These are phyloP conservation scores for Nicotiana noctiflora DNA, from an alignment of 257 asterid genomes.

Conservation along the genomic window DNA sequence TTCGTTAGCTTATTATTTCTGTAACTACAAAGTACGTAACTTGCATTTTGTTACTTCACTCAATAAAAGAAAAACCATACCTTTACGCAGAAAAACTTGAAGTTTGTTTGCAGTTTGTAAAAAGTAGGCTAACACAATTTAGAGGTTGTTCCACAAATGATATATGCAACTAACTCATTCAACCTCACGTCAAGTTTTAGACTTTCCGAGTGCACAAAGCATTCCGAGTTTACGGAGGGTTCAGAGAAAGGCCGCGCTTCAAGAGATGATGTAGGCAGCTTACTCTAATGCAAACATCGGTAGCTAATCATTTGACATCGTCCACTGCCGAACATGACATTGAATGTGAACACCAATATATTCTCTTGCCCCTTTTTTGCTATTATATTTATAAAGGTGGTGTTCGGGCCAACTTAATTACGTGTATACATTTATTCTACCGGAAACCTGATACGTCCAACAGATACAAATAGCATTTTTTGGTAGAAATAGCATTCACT, in stretches of 20 bases:
- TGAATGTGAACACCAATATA: background rate
- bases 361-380: too few relatives aligned
- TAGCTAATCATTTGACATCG: too few relatives aligned
- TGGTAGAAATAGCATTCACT: too few relatives aligned
- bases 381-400: background rate
- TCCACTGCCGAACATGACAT: too few relatives aligned
- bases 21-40: background rate
- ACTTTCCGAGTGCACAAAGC: background rate
- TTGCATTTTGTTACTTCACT: background rate
- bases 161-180: too few relatives aligned
- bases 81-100: background rate
- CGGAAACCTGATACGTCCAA: background rate
- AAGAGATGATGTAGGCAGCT: too few relatives aligned
- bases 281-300: too few relatives aligned
- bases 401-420: background rate
- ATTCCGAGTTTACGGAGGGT: fast-evolving
- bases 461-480: background rate
- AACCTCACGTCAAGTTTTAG: background rate
- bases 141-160: background rate
- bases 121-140: background rate
- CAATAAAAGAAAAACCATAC: background rate
- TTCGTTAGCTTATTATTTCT: background rate
- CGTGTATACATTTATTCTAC: background rate
- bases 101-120: background rate
- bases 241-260: too few relatives aligned